A percentile compares a stretch with the other conserved stretches of the same genome.
These are phyloP conservation scores for Claviceps fusiformis DNA, from an alignment of 2,329 filamentous ascomycete genomes.

Conservation along the genomic window DNA sequence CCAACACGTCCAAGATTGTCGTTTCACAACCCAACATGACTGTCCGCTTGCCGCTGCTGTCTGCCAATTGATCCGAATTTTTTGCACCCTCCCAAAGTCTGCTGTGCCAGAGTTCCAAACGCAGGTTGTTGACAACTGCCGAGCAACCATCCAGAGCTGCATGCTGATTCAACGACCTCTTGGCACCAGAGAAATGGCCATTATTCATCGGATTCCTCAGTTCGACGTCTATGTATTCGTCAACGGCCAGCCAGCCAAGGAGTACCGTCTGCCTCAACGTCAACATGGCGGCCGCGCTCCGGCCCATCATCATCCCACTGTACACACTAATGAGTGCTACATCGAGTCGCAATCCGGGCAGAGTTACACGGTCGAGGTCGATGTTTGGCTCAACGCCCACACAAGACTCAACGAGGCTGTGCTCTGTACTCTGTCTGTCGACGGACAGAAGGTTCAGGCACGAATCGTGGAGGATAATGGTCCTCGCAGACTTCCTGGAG, in stretches of 20 bases:
- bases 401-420: not conserved
- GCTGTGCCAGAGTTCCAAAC: not conserved
- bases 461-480: no score
- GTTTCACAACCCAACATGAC: no score
- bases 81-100: no score
- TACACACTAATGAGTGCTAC: conserved; percentile 7
- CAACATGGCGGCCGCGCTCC: not conserved
- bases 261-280: conserved; percentile 7
- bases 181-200: conserved; percentile 9
- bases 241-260: conserved; percentile 9
- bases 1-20: no score
- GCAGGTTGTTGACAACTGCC: not conserved
- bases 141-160: not conserved
- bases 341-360: conserved; percentile 13
- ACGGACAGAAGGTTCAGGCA: conserved; percentile 5
- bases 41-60: no score
- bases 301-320: not conserved
- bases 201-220: conserved; percentile 8
- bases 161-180: not conserved
- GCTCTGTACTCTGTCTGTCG: not conserved
- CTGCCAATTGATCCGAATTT: no score
- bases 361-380: conserved; percentile 8
- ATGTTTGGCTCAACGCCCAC: not conserved
- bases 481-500: no score
- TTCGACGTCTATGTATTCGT: conserved; percentile 9